Percentiles rank a stretch among this genome's conserved stretches.
phyloP scores from a whole-genome alignment of 2,329 filamentous ascomycete genomes.

The Alternaria tenuissima region DNA sequence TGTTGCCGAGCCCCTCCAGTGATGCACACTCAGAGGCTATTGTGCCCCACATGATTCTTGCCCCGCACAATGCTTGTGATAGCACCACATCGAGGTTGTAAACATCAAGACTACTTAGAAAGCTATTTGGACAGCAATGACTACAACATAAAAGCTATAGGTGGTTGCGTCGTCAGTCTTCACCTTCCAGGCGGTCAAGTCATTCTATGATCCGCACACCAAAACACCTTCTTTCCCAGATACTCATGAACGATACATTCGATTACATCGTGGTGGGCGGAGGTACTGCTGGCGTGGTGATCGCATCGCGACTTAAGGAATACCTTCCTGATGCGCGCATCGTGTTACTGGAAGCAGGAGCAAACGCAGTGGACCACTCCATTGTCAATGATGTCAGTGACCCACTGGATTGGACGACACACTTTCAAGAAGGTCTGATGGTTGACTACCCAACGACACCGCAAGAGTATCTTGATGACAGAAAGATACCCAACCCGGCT shows the following conservation, averaged over 20 bases:
- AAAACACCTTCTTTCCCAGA: neutral
- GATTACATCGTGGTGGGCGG: constrained; percentile 39
- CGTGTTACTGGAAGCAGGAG: constrained; percentile 26
- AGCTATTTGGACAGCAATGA: neutral
- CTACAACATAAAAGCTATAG: neutral
- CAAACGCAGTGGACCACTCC: constrained; percentile 16
- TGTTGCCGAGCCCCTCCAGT: neutral
- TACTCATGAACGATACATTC: constrained; percentile 9
- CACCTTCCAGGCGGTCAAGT: neutral
- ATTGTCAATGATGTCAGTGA: constrained; percentile 20
- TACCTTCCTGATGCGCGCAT: constrained; percentile 13
- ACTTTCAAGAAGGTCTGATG: constrained; percentile 16
- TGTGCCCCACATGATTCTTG: neutral
- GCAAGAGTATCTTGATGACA: constrained; percentile 21
- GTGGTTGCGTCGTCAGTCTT: neutral
- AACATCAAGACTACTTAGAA: neutral
- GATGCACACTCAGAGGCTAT: neutral
- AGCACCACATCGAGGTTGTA: neutral
- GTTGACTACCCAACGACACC: constrained; percentile 28
- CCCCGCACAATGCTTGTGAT: neutral
- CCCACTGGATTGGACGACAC: constrained; percentile 5
- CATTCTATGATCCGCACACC: neutral
- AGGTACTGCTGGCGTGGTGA: constrained; percentile 33
- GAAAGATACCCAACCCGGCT: constrained; percentile 21
- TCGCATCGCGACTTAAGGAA: constrained; percentile 30